These are phyloP conservation scores for Candida stauntonica DNA, from an alignment of 805 yeast genomes.

Conservation along the genomic window DNA sequence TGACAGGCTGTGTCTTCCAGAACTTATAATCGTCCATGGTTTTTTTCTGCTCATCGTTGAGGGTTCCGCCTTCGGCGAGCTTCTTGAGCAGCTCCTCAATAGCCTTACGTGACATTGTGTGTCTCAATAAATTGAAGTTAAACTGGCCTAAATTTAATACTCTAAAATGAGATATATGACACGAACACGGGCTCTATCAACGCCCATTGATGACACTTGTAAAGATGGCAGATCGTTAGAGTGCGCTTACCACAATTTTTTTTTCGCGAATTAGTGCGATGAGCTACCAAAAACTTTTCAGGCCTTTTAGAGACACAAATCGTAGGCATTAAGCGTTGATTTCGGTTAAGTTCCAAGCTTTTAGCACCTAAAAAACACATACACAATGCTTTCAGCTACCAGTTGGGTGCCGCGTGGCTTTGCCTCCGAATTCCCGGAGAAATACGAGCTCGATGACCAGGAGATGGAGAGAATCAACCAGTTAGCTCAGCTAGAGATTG, in stretches of 20 bases:
- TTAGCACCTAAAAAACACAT: no score
- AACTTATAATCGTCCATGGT: constrained; percentile 88
- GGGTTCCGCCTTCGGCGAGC: constrained; percentile 32
- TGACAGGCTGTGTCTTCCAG: constrained; percentile 98
- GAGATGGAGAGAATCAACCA: constrained; percentile 88
- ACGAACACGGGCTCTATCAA: background rate
- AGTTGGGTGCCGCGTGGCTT: constrained; percentile 96
- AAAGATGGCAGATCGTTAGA: background rate
- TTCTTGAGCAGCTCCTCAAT: constrained; percentile 55
- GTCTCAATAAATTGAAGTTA: no score
- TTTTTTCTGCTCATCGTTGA: constrained; percentile 55
- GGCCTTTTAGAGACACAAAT: no score
- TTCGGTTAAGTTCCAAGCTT: no score
- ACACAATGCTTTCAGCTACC: constrained; percentile 79
- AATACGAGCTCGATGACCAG: constrained; percentile 82
- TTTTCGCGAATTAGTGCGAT: background rate
- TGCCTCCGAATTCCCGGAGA: constrained; percentile 88
- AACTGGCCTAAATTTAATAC: no score
- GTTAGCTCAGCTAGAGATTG: constrained; percentile 77
- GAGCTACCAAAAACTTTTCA: no score
- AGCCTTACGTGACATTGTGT: constrained; percentile 30
- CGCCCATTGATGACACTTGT: background rate
- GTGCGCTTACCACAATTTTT: background rate
- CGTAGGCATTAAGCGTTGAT: no score
- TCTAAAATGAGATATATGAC: no score